These are phyloP conservation scores for Mortierella sp. DNA, from an alignment of 371 early-diverging fungal species.

Conservation along the genomic window DNA sequence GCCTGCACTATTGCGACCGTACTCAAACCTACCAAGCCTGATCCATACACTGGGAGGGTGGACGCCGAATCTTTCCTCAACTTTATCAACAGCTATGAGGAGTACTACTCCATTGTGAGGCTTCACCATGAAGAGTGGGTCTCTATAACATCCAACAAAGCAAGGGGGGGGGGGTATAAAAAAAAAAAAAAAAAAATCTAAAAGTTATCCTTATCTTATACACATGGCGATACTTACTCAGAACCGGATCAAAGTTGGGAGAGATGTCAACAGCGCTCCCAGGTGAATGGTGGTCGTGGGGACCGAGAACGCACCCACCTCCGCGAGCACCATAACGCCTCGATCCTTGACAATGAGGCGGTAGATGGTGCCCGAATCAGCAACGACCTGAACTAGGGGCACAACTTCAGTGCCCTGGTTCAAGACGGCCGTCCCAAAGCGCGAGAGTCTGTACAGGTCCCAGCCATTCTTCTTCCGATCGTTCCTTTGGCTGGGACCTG, in stretches of 20 bases:
- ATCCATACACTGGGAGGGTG: too few relatives aligned
- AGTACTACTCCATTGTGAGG: too few relatives aligned
- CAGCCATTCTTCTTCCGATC: constrained; percentile 19
- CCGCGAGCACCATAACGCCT: constrained; percentile 25
- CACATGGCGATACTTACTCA: constrained; percentile 5
- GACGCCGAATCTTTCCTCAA: too few relatives aligned
- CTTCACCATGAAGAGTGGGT: too few relatives aligned
- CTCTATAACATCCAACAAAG: too few relatives aligned
- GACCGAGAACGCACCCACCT: constrained; percentile 26
- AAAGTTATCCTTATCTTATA: too few relatives aligned
- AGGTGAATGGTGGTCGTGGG: constrained; percentile 7
- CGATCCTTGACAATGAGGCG: constrained; percentile 18
- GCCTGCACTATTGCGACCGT: too few relatives aligned
- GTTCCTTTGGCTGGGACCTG: constrained; percentile 13
- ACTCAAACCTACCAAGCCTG: too few relatives aligned
- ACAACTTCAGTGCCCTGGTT: constrained; percentile 16
- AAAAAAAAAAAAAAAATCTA: too few relatives aligned
- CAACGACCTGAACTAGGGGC: constrained; percentile 18
- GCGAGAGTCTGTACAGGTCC: constrained; percentile 17
- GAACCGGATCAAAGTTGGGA: constrained; percentile 8
- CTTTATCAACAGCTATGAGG: too few relatives aligned
- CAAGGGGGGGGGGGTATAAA: too few relatives aligned
- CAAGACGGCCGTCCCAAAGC: constrained; percentile 21
- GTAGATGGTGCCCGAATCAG: constrained; percentile 17
- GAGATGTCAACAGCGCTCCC: constrained; percentile 18